A percentile compares a stretch with the other conserved stretches of the same genome.
Conservation (phyloP, 225 moss, liverwort and hornwort species). For the Sphagnum tenellum region DNA sequence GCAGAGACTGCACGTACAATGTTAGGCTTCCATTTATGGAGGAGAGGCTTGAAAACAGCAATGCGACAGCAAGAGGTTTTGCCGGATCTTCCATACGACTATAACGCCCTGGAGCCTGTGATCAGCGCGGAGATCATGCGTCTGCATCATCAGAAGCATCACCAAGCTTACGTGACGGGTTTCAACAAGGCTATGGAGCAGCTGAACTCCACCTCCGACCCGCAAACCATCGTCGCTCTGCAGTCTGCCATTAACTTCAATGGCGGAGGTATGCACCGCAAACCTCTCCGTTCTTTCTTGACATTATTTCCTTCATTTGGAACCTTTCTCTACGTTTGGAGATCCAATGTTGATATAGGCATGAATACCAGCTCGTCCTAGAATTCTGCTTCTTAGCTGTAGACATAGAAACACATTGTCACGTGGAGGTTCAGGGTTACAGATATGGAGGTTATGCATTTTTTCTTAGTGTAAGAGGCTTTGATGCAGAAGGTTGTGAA, state of each 20-base stretch:
- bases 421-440: too few species aligned
- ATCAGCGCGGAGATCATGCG: slow-evolving; percentile 96
- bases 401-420: too few species aligned
- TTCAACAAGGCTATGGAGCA: slow-evolving; percentile 96
- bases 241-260: slow-evolving; percentile 81
- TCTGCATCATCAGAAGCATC: slow-evolving; percentile 96
- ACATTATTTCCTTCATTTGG: too few species aligned
- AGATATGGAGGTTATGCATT: too few species aligned
- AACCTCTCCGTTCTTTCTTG: too few species aligned
- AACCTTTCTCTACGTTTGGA: too few species aligned
- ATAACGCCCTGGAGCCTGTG: slow-evolving; percentile 73
- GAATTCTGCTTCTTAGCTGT: too few species aligned
- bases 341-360: too few species aligned
- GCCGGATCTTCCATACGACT: slow-evolving; percentile 85
- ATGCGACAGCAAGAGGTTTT: slow-evolving; percentile 36
- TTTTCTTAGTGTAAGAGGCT: too few species aligned
- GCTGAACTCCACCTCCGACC: slow-evolving; percentile 37
- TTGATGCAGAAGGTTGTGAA: too few species aligned
- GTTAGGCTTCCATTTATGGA: background rate
- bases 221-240: slow-evolving; percentile 45
- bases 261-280: slow-evolving; percentile 57
- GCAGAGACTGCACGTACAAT: too few species aligned
- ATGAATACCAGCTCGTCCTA: too few species aligned
- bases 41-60: slow-evolving; percentile 34
- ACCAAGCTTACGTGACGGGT: slow-evolving; percentile 86